A percentile compares a stretch with the other conserved stretches of the same genome.
Evolutionary conservation across 306 rosid genomes (phyloP).

Genomic region (Sindora glabra): DNA sequence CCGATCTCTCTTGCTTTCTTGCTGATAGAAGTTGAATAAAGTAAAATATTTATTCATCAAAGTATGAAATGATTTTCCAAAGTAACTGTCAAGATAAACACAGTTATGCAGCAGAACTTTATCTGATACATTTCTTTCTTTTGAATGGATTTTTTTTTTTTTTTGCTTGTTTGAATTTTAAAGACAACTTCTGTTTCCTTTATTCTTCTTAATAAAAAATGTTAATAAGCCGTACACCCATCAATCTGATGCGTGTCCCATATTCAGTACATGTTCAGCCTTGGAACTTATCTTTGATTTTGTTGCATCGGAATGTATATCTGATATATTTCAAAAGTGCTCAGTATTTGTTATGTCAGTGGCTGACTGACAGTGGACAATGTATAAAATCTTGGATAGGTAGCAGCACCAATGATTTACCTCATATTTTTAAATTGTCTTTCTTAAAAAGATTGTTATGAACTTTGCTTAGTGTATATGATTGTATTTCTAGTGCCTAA

Average conservation of each 20-base stretch:
- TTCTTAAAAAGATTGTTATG: background rate
- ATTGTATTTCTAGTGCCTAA: background rate
- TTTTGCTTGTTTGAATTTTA: background rate
- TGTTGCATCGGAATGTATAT: background rate
- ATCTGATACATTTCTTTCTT: background rate
- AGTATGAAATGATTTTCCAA: background rate
- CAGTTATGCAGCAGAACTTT: background rate
- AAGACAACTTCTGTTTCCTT: background rate
- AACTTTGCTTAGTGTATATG: background rate
- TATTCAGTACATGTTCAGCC: background rate
- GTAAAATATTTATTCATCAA: background rate
- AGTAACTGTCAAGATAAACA: background rate
- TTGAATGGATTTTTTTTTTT: background rate
- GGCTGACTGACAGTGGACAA: background rate
- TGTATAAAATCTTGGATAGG: background rate
- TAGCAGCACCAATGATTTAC: background rate
- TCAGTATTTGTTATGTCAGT: conserved; percentile 1
- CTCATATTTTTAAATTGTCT: background rate
- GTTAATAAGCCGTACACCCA: background rate
- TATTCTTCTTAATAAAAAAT: background rate
- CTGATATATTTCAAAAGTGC: conserved; percentile 7
- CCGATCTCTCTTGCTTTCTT: background rate
- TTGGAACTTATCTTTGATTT: background rate
- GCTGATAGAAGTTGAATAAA: background rate
- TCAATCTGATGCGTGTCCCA: background rate